Percentiles rank a stretch among this genome's conserved stretches.
These are phyloP conservation scores for Yamadazyma oceani DNA, from an alignment of 1,139 yeast genomes.

Conservation along the genomic window DNA sequence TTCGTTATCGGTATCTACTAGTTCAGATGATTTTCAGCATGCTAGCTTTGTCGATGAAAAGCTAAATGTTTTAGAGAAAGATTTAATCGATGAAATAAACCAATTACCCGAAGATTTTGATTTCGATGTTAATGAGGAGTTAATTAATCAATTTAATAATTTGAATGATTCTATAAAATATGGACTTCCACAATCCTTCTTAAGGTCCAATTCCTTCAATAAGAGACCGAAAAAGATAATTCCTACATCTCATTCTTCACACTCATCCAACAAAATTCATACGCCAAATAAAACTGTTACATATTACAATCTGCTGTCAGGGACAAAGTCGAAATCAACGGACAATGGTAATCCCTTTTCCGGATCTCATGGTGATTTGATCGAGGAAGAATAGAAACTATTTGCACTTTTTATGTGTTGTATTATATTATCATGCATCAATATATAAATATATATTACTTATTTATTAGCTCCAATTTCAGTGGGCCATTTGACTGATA, in stretches of 20 bases:
- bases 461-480: too few species aligned
- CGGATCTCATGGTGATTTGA: neutral
- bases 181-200: conserved; percentile 14
- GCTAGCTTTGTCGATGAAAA: conserved; percentile 11
- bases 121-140: conserved; percentile 33
- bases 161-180: conserved; percentile 13
- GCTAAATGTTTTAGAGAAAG: conserved; percentile 31
- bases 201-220: conserved; percentile 37
- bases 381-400: conserved; percentile 1
- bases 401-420: neutral
- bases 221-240: conserved; percentile 35
- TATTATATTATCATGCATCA: conserved; percentile 1
- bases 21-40: conserved; percentile 1
- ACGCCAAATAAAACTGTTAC: conserved; percentile 57
- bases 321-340: neutral
- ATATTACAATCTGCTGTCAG: too few species aligned
- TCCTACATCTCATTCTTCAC: conserved; percentile 12
- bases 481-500: too few species aligned
- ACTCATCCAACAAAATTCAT: conserved; percentile 44
- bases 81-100: conserved; percentile 53
- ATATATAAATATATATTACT: too few species aligned
- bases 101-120: conserved; percentile 61
- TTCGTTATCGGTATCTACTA: neutral
- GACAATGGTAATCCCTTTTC: neutral
- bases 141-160: conserved; percentile 12